Percentiles rank a stretch among this genome's conserved stretches.
Evolutionary conservation across 140 eudicot species (phyloP).

Genomic region (Ambrosia hybrid): DNA sequence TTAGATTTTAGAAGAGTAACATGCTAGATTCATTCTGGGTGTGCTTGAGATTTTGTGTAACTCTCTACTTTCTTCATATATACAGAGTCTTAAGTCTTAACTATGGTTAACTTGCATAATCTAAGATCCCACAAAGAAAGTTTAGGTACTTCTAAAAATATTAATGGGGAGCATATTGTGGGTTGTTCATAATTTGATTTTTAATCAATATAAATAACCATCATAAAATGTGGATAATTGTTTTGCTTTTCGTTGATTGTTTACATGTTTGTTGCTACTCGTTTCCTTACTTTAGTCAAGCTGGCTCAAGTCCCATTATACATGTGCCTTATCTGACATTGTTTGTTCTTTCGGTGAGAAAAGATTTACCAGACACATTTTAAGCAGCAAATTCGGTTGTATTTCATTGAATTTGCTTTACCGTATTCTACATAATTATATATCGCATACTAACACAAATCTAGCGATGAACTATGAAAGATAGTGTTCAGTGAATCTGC

Average conservation of each 20-base stretch:
- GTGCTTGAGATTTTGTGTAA: not conserved
- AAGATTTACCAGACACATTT: not conserved
- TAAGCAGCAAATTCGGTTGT: not conserved
- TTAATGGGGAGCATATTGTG: not conserved
- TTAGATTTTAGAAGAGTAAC: not conserved
- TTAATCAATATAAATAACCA: not conserved
- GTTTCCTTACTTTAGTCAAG: not conserved
- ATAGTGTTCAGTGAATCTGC: constrained; percentile 4
- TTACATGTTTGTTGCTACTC: constrained; percentile 7
- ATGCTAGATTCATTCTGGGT: not conserved
- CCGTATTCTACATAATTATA: not conserved
- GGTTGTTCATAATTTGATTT: not conserved
- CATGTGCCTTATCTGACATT: not conserved
- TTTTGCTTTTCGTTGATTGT: not conserved
- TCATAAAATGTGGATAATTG: not conserved
- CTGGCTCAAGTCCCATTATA: not conserved
- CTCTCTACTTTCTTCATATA: not conserved
- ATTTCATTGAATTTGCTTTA: not conserved
- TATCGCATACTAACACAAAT: constrained; percentile 1
- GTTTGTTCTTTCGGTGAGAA: not conserved
- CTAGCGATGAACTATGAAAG: not conserved
- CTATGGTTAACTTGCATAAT: not conserved
- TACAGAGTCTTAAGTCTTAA: too few relatives aligned
- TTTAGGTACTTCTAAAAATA: constrained; percentile 4
- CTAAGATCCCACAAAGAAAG: constrained; percentile 9